phyloP scores from a whole-genome alignment of 441 rosid genomes.

The Euphorbia celastroides region DNA sequence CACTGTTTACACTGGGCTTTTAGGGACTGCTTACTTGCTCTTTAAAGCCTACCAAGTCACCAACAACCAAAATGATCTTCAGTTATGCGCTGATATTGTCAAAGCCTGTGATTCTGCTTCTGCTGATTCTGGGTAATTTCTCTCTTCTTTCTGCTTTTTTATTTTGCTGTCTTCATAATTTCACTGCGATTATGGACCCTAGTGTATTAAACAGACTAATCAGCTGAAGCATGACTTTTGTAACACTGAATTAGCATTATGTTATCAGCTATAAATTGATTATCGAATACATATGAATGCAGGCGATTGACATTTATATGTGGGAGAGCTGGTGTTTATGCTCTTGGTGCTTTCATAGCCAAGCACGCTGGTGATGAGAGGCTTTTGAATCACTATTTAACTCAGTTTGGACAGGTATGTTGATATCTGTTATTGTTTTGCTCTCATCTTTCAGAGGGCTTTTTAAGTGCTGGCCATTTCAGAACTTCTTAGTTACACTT shows the following conservation, averaged over 20 bases:
- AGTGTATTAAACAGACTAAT: background rate
- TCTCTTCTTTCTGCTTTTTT: too few relatives aligned
- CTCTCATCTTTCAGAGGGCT: background rate
- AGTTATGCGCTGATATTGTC: constrained; percentile 44
- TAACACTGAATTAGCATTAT: background rate
- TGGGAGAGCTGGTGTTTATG: constrained; percentile 63
- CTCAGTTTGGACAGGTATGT: constrained; percentile 43
- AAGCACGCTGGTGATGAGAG: constrained; percentile 47
- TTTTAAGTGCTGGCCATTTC: background rate
- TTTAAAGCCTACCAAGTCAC: constrained; percentile 49
- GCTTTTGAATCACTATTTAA: constrained; percentile 37
- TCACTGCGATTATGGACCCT: background rate
- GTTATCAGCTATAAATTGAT: background rate
- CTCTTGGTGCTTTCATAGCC: constrained; percentile 66
- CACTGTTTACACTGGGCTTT: constrained; percentile 51
- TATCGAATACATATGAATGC: constrained; percentile 14
- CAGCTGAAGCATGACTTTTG: background rate
- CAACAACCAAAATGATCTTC: constrained; percentile 45
- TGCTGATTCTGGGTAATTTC: constrained; percentile 50
- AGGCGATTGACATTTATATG: constrained; percentile 58
- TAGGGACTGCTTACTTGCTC: constrained; percentile 58
- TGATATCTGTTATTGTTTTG: background rate
- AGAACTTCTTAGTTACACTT: background rate
- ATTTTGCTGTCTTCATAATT: too few relatives aligned
- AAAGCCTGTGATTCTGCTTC: constrained; percentile 60